These are phyloP conservation scores for Opeltia flavorubescens DNA, from an alignment of 495 filamentous ascomycete genomes.

Conservation along the genomic window DNA sequence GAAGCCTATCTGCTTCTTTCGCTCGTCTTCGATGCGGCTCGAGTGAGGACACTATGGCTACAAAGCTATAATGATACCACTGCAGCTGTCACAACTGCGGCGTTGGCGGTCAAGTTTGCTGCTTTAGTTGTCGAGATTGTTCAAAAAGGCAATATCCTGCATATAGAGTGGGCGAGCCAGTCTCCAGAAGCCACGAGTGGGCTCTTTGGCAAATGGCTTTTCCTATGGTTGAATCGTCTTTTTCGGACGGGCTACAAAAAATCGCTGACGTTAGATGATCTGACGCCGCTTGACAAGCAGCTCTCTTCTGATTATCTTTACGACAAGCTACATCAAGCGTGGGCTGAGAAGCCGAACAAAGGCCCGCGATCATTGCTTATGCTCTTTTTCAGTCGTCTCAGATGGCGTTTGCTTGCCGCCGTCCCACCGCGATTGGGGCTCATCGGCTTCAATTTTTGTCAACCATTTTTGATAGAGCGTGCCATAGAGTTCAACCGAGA, in stretches of 20 bases:
- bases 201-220: slow-evolving; percentile 35
- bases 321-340: slow-evolving; percentile 22
- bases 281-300: slow-evolving; percentile 32
- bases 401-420: slow-evolving; percentile 30
- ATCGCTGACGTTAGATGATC: slow-evolving; percentile 28
- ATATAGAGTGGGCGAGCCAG: slow-evolving; percentile 24
- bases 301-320: slow-evolving; percentile 29
- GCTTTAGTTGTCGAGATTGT: slow-evolving; percentile 38
- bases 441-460: slow-evolving; percentile 46
- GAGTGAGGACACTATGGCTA: slow-evolving; percentile 44
- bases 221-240: slow-evolving; percentile 45
- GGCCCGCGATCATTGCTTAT: slow-evolving; percentile 30
- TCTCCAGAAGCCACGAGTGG: slow-evolving; percentile 48
- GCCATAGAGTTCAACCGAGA: slow-evolving; percentile 33
- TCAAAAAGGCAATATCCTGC: slow-evolving; percentile 38
- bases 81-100: slow-evolving; percentile 33
- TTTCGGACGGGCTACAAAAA: slow-evolving; percentile 35
- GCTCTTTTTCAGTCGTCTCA: slow-evolving; percentile 31
- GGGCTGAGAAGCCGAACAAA: slow-evolving; percentile 20
- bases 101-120: slow-evolving; percentile 32
- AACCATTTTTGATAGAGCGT: slow-evolving; percentile 48
- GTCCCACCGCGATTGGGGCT: slow-evolving; percentile 38
- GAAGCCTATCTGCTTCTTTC: slow-evolving; percentile 46
- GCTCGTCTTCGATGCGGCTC: slow-evolving; percentile 42
- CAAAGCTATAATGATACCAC: slow-evolving; percentile 23